Base-by-base conservation (phyloP, 1,139 yeast genomes). In the Geotrichum australiense region DNA sequence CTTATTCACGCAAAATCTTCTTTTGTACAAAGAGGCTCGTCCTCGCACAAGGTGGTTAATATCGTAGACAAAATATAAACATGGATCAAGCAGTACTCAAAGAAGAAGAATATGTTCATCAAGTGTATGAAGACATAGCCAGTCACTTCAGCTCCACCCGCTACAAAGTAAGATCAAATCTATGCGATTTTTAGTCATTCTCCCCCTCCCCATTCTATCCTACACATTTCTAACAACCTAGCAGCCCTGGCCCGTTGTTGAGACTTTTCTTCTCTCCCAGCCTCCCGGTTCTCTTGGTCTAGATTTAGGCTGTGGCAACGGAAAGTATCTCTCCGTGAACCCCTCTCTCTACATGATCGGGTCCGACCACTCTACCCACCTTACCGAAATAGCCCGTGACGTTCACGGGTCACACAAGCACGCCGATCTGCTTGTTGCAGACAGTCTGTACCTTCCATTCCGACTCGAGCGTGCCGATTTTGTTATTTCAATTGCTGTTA, bases 181-280 rank as follows among this genome's bases (percentile, higher is more conserved):
- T n/a, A n/a, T n/a, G n/a, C n/a, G n/a, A n/a, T n/a, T n/a, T n/a
- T n/a, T n/a, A n/a, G 5, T n/a, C 11, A 28, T 7, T 5, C 16
- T 15, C 18, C 10, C 31, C 8, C 21, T 5, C 8, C 21, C n/a
- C 8, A n/a, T 16, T n/a, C 14, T 5, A 12, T 15, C 19, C 30
- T 12, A 8, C 4, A 15, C 31, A n/a, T n/a, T n/a, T n/a, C n/a
- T 28, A 28, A 28, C 31, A 7, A 28, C 21, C 18, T 4, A 28
- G 18, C 11, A 60, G 65, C 97, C 97, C 21, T 91, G 98, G 98
- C 98, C 98, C 4, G 79, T 87, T 12, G 98, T 93, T 14, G 85
- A 83, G 43, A 64, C 69, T 48, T 91, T 82, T 57, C 64, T 91
- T 37, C 58, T 54, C 16, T 53, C 52, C 2, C 68, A 67, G 48